These are phyloP conservation scores for Clathrospora elynae DNA, from an alignment of 2,329 filamentous ascomycete species.

Conservation along the genomic window DNA sequence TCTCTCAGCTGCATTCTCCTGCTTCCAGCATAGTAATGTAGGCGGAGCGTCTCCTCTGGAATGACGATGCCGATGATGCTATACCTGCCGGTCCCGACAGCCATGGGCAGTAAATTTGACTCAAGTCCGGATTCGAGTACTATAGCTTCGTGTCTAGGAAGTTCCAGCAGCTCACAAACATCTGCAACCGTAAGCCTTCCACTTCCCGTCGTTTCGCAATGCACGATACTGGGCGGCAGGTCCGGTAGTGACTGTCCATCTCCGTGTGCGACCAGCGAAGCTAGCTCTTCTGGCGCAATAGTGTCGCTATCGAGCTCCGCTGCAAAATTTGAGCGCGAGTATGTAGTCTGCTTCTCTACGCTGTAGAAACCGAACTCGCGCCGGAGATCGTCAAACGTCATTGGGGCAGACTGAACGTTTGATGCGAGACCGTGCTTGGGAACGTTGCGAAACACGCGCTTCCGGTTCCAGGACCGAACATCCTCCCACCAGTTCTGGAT, in stretches of 20 bases:
- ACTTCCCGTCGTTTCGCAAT: conserved; percentile 43
- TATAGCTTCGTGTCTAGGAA: conserved; percentile 46
- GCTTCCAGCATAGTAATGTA: conserved; percentile 43
- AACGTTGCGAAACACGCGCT: conserved; percentile 20
- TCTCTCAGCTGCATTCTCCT: conserved; percentile 37
- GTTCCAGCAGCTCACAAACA: conserved; percentile 45
- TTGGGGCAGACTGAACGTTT: conserved; percentile 19
- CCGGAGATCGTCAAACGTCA: conserved; percentile 26
- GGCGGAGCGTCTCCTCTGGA: conserved; percentile 53
- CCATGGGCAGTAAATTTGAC: conserved; percentile 46
- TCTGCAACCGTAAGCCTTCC: conserved; percentile 45
- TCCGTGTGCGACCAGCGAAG: conserved; percentile 35
- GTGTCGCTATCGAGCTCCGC: conserved; percentile 19
- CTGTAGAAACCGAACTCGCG: conserved; percentile 23
- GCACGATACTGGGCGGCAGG: conserved; percentile 37
- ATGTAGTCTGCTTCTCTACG: conserved; percentile 11
- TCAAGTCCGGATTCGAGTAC: conserved; percentile 57
- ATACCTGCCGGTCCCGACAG: conserved; percentile 63
- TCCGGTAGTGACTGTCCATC: conserved; percentile 29
- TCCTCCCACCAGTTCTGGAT: conserved; percentile 77
- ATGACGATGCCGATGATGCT: conserved; percentile 75
- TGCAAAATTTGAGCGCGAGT: conserved; percentile 9
- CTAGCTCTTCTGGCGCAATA: conserved; percentile 30
- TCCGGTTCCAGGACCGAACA: conserved; percentile 60
- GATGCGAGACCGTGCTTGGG: conserved; percentile 14